Base-by-base conservation (phyloP, 768 basidiomycete genomes). In the Leucosporidium creatinivorum region DNA sequence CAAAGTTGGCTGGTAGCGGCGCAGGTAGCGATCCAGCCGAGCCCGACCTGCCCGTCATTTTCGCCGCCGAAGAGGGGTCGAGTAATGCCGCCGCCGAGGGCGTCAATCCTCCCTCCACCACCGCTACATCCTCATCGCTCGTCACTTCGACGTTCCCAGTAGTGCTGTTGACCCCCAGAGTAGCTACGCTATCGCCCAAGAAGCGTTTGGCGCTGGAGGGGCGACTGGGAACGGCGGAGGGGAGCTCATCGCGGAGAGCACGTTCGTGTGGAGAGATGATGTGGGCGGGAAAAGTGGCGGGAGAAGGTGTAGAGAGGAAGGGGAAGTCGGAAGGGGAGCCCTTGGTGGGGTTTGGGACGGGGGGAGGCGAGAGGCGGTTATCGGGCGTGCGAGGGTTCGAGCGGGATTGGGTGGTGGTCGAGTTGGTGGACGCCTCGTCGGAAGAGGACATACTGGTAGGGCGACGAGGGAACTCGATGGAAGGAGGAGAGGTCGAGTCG, bases 241-340 rank as follows among this genome's bases (percentile, higher is more conserved):
- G 31, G 48, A 64, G 55, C 25, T 62, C 56, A 19, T 67, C 65
- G 4, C 64, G 57, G 7, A 72, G 49, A 1, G 67, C 67, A 18
- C 70, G 64, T 52, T 72, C 70, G 58, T 60, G 58, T 4, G 58
- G 68, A 48, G 62, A 62, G 62, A 44, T 61, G 67, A 7, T 30
- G 4, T 4, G 54, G 33, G 21, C 5, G 44, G 21, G 50, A 0
- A 8, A 19, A 25, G 39, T 1, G 10, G 33, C 33, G 25, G 52
- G 25, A 2, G 25, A 26, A 21, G 26, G 17, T 28, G 12, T 8
- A 19, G 31, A 57, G 55, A 57, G 55, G 55, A 17, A 36, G 55
- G 23, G 30, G 55, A 33, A 57, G 17, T 28, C 23, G 50, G 23
- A 51, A n/a, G 23, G 58, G 1, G 25, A 59, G 58, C 39, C 39